These are phyloP conservation scores for Paraconiothyrium brasiliense DNA, from an alignment of 2,329 filamentous ascomycete species.

Conservation along the genomic window DNA sequence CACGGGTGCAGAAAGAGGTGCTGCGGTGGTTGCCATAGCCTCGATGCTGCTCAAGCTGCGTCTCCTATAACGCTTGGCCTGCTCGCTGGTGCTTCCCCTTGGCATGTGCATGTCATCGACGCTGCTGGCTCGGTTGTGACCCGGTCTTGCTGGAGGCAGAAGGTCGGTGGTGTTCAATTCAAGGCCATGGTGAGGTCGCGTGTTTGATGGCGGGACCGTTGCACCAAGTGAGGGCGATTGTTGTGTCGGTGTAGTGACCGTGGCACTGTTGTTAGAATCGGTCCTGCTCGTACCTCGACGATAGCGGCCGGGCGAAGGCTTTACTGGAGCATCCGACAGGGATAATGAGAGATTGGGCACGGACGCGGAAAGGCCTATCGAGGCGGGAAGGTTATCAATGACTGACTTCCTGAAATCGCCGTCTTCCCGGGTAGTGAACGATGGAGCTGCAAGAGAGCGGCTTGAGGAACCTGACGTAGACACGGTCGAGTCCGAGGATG, in stretches of 20 bases:
- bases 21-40: conserved; percentile 33
- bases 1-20: conserved; percentile 23
- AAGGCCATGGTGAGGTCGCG: conserved; percentile 64
- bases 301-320: conserved; percentile 84
- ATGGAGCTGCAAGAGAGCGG: conserved; percentile 51
- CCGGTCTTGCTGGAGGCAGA: conserved; percentile 46
- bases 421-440: conserved; percentile 60
- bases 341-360: conserved; percentile 65
- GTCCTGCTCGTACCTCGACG: conserved; percentile 70
- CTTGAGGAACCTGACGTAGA: conserved; percentile 62
- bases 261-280: conserved; percentile 55
- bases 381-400: conserved; percentile 52
- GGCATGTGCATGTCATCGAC: conserved; percentile 76
- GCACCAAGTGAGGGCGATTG: conserved; percentile 40
- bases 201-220: conserved; percentile 60
- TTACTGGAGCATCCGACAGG: conserved; percentile 66
- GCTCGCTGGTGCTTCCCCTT: conserved; percentile 67
- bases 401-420: conserved; percentile 51
- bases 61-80: conserved; percentile 79
- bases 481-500: conserved; percentile 54
- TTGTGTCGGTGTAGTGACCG: conserved; percentile 42
- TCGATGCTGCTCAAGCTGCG: conserved; percentile 80
- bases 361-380: conserved; percentile 61
- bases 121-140: conserved; percentile 67
- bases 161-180: conserved; percentile 59